phyloP scores from a whole-genome alignment of 2,329 filamentous ascomycete species.

The Grosmannia huntii region DNA sequence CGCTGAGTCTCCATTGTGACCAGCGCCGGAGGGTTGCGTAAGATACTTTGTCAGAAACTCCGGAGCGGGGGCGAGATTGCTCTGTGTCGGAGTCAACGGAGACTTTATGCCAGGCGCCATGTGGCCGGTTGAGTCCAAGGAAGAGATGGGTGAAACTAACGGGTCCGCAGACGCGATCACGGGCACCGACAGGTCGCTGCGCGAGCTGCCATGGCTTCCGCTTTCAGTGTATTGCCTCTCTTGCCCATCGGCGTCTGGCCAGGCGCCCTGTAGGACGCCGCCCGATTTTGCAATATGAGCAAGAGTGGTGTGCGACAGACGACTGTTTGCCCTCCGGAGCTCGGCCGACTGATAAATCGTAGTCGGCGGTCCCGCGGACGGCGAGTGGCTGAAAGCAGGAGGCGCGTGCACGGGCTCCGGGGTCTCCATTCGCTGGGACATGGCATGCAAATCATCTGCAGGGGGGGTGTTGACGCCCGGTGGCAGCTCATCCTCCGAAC shows the following conservation, averaged over 20 bases:
- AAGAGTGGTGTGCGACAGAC: slow-evolving; percentile 71
- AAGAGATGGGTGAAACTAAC: background rate
- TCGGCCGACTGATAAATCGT: slow-evolving; percentile 65
- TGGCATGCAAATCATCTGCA: slow-evolving; percentile 38
- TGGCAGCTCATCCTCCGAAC: slow-evolving; percentile 42
- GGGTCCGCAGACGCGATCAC: background rate
- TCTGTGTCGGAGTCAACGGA: slow-evolving; percentile 18
- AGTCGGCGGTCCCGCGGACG: slow-evolving; percentile 55
- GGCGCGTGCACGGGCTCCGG: slow-evolving; percentile 68
- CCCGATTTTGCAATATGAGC: slow-evolving; percentile 65
- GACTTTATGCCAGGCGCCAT: slow-evolving; percentile 28
- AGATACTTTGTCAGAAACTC: background rate
- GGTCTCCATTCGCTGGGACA: slow-evolving; percentile 42
- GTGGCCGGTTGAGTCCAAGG: slow-evolving; percentile 7
- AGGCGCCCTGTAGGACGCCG: background rate
- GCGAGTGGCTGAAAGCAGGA: slow-evolving; percentile 65
- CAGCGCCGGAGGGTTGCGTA: background rate
- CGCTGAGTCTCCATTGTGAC: background rate
- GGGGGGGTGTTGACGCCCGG: slow-evolving; percentile 21
- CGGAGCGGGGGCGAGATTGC: background rate
- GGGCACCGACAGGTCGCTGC: background rate
- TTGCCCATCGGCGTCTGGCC: background rate
- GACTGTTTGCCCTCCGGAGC: slow-evolving; percentile 66
- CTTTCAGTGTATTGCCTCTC: background rate
- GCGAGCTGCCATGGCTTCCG: background rate